Evolutionary conservation across 1,284 basidiomycete species (phyloP), one percentile per base, ranked within the genome.

Genomic region (Fistulinella staudtii): DNA sequence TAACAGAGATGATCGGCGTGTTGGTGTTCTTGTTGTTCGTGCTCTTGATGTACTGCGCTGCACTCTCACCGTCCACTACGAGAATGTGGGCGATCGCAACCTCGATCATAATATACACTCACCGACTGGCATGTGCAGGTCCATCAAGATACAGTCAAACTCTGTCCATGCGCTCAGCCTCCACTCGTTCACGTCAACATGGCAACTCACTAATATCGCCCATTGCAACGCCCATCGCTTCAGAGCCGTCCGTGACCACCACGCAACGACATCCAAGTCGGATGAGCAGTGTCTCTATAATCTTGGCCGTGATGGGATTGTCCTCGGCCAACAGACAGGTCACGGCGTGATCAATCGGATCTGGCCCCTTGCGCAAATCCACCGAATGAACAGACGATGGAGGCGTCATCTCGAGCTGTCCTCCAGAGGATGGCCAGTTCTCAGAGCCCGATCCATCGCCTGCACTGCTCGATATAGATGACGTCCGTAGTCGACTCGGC

Each of bases 141-240:
- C 90, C 85, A 93, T 89, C 54, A 93, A 73, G 57, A 93, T 89
- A 61, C 85, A 85, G 60, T 91, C 88, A 59, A 91, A 91, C 72
- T 90, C 87, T 90, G 61, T 10, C 21, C 18, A 25, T 39, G 37
- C 30, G 28, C 7, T 63, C 37, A 65, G 56, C 45, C 36, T 18
- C 39, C 18, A 24, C 40, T 20, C 15, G 31, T 39, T 43, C 47
- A 21, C 6, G 36, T 27, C 24, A 24, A 5, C 35, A 54, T 2
- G 20, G 30, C 22, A 23, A 80, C 89, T 74, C 65, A 90, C 90
- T 88, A 68, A 94, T 93, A 63, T 93, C 93, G 39, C 93, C 92
- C 83, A 97, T 95, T 9, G 94, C 94, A 47, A 95, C 86, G 53
- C 93, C 93, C 53, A 98, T 87, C 18, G 95, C 95, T 63, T 96